Evolutionary conservation across 345 rosid species (phyloP), one percentile per base, ranked within the genome.

Genomic region (Eucalyptus tenuipes): DNA sequence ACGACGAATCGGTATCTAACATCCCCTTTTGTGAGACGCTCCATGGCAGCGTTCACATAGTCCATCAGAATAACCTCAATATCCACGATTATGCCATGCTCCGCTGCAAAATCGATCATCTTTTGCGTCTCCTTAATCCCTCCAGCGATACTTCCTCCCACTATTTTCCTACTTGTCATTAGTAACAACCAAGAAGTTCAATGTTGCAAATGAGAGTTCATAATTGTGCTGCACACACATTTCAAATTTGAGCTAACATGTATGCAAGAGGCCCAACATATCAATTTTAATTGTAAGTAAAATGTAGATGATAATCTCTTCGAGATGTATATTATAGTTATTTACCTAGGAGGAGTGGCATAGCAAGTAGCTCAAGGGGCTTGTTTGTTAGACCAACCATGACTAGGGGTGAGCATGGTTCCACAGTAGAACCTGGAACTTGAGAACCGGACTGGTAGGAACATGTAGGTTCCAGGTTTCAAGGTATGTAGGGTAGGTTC

Each of bases 61-160:
- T 94, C 94, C 85, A 93, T 92, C 1, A 92, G 87, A 16, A 95
- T 92, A 24, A 93, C 87, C 88, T 96, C 98, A 49, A 92, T 89
- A 44, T 94, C 96, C 9, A 94, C 90, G 11, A 88, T 91, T 47
- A 96, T 89, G 88, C 88, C 90, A 86, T 96, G 90, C 59, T 93
- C 87, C 0, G 92, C 94, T n/a, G 94, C 93, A 91, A 91, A 89
- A 91, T 93, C 93, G 31, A 90, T 90, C 93, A 93, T 94, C 82
- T 95, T 94, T 89, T 94, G 95, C 4, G 95, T 93, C 91, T 94
- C 98, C 80, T 92, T 92, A 48, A 95, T 90, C 55, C 95, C 95
- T 86, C 96, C 96, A 14, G 89, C 89, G 27, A 85, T n/a, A 87
- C 94, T 93, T 27, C 97, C 96, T 12, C 85, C 93, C 12, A 94